Base-by-base conservation (phyloP, 805 yeast genomes). In the Kodamaea nitidulidarum region DNA sequence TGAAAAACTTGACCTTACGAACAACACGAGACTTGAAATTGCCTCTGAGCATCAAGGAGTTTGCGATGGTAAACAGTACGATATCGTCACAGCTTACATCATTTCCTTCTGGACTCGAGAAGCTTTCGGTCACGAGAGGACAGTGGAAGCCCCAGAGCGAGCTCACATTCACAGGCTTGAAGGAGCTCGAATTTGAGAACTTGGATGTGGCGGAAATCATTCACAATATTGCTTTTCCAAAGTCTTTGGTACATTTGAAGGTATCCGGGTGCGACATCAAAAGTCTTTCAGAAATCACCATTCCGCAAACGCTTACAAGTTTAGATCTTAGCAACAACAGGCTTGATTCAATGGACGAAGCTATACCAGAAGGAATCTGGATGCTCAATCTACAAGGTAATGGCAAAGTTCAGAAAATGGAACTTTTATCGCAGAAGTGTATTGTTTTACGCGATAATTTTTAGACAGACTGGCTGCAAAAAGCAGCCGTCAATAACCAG, bases 61-160 rank as follows among this genome's bases (percentile, higher is more conserved):
- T 43, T 20, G 11, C 8, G 2, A 36, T 43, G n/a, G 46, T 37
- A 20, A 40, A 43, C 36, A 40, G 46, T 21, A 26, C 25, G 15
- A 35, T 43, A 11, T 43, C 46, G 4, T 43, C 46, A 3, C 44
- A 43, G 18, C 18, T 43, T 32, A 35, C 27, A 4, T 17, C 41
- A 0, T 38, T 43, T 15, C 46, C 46, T 7, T 27, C 29, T 10
- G 25, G 42, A 8, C 34, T 43, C 22, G 28, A 36, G 8, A 40
- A 35, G 22, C 28, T 43, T 10, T 21, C 17, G 2, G 35, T 43
- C 7, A 27, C 28, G 11, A 42, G 43, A n/a, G 46, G 46, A 8
- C 40, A 37, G 25, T 43, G 43, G 44, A 40, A 35, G 28, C 42
- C 40, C 7, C 43, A 31, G 17, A 30, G 31, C 4, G 37, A 25